A percentile compares a stretch with the other conserved stretches of the same genome.
phyloP scores from a whole-genome alignment of 2,329 filamentous ascomycete genomes.

The Fusarium sp. region DNA sequence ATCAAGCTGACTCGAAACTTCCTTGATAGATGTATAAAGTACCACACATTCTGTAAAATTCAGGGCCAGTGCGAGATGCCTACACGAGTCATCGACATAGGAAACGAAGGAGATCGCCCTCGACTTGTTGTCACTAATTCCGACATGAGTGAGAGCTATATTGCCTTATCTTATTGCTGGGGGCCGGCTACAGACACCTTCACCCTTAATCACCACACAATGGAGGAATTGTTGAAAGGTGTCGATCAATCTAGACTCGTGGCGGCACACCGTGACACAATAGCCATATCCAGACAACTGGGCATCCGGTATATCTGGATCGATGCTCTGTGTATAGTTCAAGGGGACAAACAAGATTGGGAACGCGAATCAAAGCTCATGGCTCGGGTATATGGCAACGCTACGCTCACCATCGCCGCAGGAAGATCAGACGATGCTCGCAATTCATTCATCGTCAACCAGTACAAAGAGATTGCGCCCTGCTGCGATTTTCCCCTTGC shows the following conservation, averaged over 20 bases:
- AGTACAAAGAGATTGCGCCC: background rate
- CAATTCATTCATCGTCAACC: conserved; percentile 4
- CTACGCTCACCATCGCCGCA: conserved; percentile 10
- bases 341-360: conserved; percentile 3
- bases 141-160: background rate
- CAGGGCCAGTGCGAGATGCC: background rate
- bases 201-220: conserved; percentile 3
- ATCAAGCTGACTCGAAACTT: background rate
- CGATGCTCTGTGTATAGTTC: conserved; percentile 2
- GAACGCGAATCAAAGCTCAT: background rate
- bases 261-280: background rate
- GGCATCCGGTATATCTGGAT: conserved; percentile 6
- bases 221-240: background rate
- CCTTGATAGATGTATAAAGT: background rate
- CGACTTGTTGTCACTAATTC: background rate
- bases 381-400: background rate
- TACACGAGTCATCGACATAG: conserved; percentile 10
- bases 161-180: conserved; percentile 19
- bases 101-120: background rate
- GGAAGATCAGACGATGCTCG: conserved; percentile 19
- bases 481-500: conserved; percentile 4
- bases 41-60: background rate
- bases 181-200: conserved; percentile 14
- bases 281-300: background rate
- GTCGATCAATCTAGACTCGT: background rate